Evolutionary conservation across 106 monocot genomes (phyloP), one percentile per base, ranked within the genome.

Genomic region (Allium fistulosum): DNA sequence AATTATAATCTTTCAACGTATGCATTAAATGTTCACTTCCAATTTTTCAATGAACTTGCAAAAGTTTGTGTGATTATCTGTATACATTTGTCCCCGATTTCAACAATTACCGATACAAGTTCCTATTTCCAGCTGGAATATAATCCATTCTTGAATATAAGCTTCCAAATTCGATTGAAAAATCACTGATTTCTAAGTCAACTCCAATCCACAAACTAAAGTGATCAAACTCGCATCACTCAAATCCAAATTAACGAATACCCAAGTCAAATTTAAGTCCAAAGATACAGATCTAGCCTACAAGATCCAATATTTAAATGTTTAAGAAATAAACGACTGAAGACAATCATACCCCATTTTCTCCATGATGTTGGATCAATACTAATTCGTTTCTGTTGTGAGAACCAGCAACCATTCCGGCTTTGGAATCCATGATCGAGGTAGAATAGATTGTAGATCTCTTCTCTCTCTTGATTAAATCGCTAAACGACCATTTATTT

Each of bases 401-500:
- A 65, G 93, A 94, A 3, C 90, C 90, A 13, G 87, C 93, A 46
- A 89, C 81, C 93, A 93, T 83, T 26, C 89, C 93, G 18, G 86
- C 83, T 75, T 89, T 93, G 65, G 89, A 77, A 64, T 84, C 89
- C 93, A 93, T 93, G 8, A 22, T 9, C n/a, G 10, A 7, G 61
- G 18, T 26, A 22, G 26, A 22, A 22, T 27, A 28, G 10, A 61
- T 11, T 62, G 4, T 16, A 55, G 53, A 55, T 55, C 47, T 0
- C 47, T 14, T 26, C 49, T 53, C 9, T 65, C 58, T 15, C 61
- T 48, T 17, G n/a, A 15, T n/a, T 11, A 11, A 17, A 28, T 37
- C 6, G 11, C 37, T 37, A 10, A n/a, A 62, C 11, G 17, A 62
- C 37, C 37, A 37, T 37, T 37, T 4, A 37, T 37, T 37, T 37